Conservation (phyloP, 148 eudicot species). For the Tetragonia tetragonoides region DNA sequence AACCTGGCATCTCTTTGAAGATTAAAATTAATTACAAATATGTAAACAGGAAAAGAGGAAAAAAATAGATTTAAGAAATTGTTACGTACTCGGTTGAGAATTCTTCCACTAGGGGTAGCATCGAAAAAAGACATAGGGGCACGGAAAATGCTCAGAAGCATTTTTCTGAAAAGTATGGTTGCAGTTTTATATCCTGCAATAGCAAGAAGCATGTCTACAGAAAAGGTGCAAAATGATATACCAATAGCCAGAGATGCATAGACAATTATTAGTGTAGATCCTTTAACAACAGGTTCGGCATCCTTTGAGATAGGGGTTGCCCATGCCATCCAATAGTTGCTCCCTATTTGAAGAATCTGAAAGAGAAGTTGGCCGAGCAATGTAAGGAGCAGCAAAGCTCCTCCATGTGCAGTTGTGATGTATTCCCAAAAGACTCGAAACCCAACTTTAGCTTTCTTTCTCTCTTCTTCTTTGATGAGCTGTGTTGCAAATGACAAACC, state of each 20-base stretch:
- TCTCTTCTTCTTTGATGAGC: neutral
- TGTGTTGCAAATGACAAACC: neutral
- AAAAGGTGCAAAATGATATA: neutral
- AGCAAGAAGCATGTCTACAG: neutral
- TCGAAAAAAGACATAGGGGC: neutral
- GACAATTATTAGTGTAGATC: neutral
- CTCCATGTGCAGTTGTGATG: neutral
- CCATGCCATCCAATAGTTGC: neutral
- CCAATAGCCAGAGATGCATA: neutral
- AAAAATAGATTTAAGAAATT: neutral
- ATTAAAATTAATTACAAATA: neutral
- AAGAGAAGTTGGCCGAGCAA: neutral
- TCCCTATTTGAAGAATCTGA: neutral
- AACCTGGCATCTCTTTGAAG: neutral
- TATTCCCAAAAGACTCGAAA: neutral
- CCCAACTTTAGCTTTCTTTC: neutral
- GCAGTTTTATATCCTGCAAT: neutral
- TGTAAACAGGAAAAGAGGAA: too few relatives aligned
- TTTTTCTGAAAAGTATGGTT: neutral
- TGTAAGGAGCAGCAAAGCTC: neutral
- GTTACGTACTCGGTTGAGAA: neutral
- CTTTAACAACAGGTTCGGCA: neutral
- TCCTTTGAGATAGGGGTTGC: neutral
- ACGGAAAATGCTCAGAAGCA: neutral
- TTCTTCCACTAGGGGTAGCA: constrained; percentile 1